Evolutionary conservation across 1,284 basidiomycete genomes (phyloP).

Genomic region (Sporisorium iseilematis-ciliati): DNA sequence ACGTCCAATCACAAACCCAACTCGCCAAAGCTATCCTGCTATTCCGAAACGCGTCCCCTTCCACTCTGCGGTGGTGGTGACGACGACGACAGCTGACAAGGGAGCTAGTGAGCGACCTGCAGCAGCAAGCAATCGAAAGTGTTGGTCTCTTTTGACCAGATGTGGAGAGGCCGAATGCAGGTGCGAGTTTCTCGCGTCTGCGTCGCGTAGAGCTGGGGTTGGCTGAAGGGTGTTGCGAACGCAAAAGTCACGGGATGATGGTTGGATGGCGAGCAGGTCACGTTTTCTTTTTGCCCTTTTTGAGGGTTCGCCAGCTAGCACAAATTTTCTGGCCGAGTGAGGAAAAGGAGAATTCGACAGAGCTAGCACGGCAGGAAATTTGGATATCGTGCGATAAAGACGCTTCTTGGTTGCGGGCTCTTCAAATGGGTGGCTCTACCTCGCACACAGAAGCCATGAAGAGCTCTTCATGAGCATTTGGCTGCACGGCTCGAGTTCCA

Average conservation of each 20-base stretch:
- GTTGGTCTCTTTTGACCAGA: constrained; percentile 32
- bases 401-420: no score
- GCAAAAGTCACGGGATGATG: constrained; percentile 52
- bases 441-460: not conserved
- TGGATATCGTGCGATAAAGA: constrained; percentile 6
- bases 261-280: constrained; percentile 48
- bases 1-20: not conserved
- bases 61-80: not conserved
- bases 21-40: not conserved
- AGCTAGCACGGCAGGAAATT: not conserved
- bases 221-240: constrained; percentile 24
- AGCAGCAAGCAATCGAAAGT: constrained; percentile 2
- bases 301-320: not conserved
- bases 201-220: constrained; percentile 33
- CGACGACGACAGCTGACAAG: constrained; percentile 1
- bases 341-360: constrained; percentile 9
- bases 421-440: no score
- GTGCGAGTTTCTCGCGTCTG: constrained; percentile 11
- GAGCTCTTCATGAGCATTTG: no score
- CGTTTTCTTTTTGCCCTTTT: constrained; percentile 23
- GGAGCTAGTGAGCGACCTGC: no score
- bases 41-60: constrained; percentile 5
- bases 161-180: constrained; percentile 14
- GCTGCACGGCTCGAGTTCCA: no score
- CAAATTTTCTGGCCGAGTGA: constrained; percentile 5